These are phyloP conservation scores for Gossypium schwendimanii DNA, from an alignment of 441 rosid genomes.

Conservation along the genomic window DNA sequence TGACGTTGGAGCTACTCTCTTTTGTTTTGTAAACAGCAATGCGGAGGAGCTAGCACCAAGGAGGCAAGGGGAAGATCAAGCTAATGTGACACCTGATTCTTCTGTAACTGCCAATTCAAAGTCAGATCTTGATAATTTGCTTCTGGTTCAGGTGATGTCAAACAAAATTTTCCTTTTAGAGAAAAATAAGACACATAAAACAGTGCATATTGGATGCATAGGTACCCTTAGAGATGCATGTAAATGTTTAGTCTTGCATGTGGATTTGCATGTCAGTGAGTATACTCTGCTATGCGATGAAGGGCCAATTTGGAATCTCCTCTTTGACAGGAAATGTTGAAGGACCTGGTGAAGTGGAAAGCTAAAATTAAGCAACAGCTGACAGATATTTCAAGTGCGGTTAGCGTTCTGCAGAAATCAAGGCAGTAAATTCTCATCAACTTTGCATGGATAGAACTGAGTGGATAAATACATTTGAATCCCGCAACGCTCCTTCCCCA, in stretches of 20 bases:
- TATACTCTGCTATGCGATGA: not conserved
- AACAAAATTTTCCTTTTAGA: not conserved
- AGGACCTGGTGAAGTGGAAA: conserved; percentile 69
- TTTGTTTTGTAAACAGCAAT: conserved; percentile 39
- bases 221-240: not conserved
- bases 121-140: conserved; percentile 40
- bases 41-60: conserved; percentile 37
- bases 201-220: not conserved
- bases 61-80: conserved; percentile 44
- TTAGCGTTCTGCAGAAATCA: conserved; percentile 41
- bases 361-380: conserved; percentile 69
- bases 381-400: conserved; percentile 41
- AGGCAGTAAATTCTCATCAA: conserved; percentile 17
- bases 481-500: not conserved
- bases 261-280: not conserved
- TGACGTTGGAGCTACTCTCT: conserved; percentile 4
- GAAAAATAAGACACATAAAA: not conserved
- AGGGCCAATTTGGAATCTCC: not conserved
- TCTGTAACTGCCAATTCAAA: conserved; percentile 45
- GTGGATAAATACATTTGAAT: conserved; percentile 2
- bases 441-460: conserved; percentile 13
- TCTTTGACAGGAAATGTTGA: conserved; percentile 50
- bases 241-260: not conserved
- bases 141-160: conserved; percentile 55
- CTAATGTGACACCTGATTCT: conserved; percentile 59